phyloP scores from a whole-genome alignment of 768 basidiomycete genomes.

The Termitomyces sp. region DNA sequence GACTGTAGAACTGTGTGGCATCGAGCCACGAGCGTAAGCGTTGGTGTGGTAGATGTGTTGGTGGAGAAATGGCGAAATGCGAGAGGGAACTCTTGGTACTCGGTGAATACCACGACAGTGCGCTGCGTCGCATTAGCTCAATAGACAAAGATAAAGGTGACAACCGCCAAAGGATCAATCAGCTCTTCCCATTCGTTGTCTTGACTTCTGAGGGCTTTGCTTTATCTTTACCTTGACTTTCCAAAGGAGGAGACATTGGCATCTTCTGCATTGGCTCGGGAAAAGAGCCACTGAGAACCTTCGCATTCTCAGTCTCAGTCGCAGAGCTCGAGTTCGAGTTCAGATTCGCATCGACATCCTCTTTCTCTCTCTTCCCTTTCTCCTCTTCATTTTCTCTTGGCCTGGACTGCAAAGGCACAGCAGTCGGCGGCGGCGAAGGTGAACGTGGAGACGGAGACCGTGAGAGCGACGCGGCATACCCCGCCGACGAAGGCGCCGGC shows the following conservation, averaged over 20 bases:
- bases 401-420: constrained; percentile 18
- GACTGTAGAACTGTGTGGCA: neutral
- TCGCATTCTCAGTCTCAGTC: neutral
- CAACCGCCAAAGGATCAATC: neutral
- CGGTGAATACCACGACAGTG: neutral
- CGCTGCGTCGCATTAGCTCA: no score
- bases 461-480: constrained; percentile 47
- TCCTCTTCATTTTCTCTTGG: neutral
- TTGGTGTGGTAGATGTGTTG: neutral
- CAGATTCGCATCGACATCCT: neutral
- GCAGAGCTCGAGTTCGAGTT: neutral
- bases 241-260: neutral
- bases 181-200: neutral
- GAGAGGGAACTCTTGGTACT: neutral
- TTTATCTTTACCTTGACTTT: neutral
- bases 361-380: neutral
- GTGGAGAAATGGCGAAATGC: neutral
- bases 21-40: neutral
- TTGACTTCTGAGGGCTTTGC: neutral
- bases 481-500: constrained; percentile 53
- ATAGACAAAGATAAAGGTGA: no score
- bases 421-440: constrained; percentile 26
- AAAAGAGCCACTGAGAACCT: neutral
- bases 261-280: neutral
- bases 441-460: constrained; percentile 41